Conservation (phyloP, 2,329 filamentous ascomycete species). For the Gnomoniopsis smithogilvyi region DNA sequence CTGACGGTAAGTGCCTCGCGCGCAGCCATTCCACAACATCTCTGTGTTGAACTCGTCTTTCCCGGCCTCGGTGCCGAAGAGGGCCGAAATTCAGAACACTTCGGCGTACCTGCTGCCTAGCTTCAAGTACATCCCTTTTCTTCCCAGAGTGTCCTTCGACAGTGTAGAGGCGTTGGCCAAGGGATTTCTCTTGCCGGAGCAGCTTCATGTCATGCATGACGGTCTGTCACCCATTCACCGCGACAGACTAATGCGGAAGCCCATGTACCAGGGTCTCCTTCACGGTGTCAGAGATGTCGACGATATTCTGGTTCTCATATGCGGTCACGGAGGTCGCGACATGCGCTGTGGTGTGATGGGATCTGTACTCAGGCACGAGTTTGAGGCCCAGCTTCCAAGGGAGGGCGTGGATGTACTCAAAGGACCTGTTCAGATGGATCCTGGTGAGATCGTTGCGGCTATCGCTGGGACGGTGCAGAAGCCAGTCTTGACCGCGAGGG, state of each 20-base stretch:
- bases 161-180: conserved; percentile 56
- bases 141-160: conserved; percentile 60
- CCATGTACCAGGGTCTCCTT: conserved; percentile 49
- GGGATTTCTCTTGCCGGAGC: conserved; percentile 62
- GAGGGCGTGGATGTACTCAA: conserved; percentile 47
- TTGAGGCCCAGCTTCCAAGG: conserved; percentile 55
- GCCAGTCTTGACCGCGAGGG: conserved; percentile 43
- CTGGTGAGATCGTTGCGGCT: conserved; percentile 23
- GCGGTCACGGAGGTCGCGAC: conserved; percentile 82
- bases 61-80: conserved; percentile 48
- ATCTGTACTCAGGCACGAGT: conserved; percentile 68
- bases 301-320: conserved; percentile 78
- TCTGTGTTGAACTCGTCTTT: conserved; percentile 77
- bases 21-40: conserved; percentile 78
- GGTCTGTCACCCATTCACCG: conserved; percentile 55
- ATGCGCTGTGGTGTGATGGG: conserved; percentile 78
- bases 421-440: conserved; percentile 40
- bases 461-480: conserved; percentile 21
- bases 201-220: conserved; percentile 60
- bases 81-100: conserved; percentile 47
- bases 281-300: conserved; percentile 57
- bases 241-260: conserved; percentile 49
- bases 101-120: conserved; percentile 77
- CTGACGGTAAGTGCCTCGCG: conserved; percentile 30
- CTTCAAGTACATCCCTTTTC: conserved; percentile 75